These are phyloP conservation scores for Beauveria brongniartii DNA, from an alignment of 2,329 filamentous ascomycete species.

Conservation along the genomic window DNA sequence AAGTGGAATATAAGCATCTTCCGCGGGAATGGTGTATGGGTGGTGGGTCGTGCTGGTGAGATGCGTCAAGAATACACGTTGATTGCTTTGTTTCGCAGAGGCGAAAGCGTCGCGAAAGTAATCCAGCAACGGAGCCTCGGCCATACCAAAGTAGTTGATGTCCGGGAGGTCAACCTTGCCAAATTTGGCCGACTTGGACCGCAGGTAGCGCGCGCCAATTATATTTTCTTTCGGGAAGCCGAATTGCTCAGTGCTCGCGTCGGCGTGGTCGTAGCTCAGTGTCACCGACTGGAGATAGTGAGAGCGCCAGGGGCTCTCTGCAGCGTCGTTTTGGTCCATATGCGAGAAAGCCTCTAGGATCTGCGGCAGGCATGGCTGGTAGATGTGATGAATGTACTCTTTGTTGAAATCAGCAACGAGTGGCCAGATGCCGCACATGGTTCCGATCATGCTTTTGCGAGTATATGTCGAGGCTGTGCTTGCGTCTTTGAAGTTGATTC, in stretches of 20 bases:
- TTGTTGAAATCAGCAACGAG: slow-evolving; percentile 34
- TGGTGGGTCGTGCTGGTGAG: slow-evolving; percentile 30
- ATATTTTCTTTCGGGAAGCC: slow-evolving; percentile 24
- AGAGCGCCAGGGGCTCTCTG: slow-evolving; percentile 24
- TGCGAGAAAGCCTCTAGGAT: slow-evolving; percentile 21
- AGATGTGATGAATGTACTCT: slow-evolving; percentile 32
- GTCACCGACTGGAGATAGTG: slow-evolving; percentile 27
- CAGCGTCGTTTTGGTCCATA: slow-evolving; percentile 6
- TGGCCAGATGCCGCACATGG: slow-evolving; percentile 32
- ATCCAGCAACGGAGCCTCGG: slow-evolving; percentile 23
- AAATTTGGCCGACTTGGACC: slow-evolving; percentile 20
- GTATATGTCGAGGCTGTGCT: slow-evolving; percentile 36
- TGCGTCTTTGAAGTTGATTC: slow-evolving; percentile 32
- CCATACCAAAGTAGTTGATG: slow-evolving; percentile 28
- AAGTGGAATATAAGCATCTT: slow-evolving; percentile 21
- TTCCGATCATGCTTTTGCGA: slow-evolving; percentile 33
- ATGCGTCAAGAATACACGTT: slow-evolving; percentile 27
- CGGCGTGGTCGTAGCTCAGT: slow-evolving; percentile 26
- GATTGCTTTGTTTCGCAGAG: slow-evolving; percentile 20
- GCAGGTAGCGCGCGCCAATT: slow-evolving; percentile 22
- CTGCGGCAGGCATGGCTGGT: slow-evolving; percentile 34
- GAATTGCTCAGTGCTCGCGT: slow-evolving; percentile 21
- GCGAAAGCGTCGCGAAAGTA: slow-evolving; percentile 25
- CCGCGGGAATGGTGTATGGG: slow-evolving; percentile 22
- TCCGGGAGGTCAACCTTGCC: slow-evolving; percentile 21